Percentiles rank a stretch among this genome's conserved stretches.
phyloP scores from a whole-genome alignment of 2,329 filamentous ascomycete species.

The Ophiostoma populinum region DNA sequence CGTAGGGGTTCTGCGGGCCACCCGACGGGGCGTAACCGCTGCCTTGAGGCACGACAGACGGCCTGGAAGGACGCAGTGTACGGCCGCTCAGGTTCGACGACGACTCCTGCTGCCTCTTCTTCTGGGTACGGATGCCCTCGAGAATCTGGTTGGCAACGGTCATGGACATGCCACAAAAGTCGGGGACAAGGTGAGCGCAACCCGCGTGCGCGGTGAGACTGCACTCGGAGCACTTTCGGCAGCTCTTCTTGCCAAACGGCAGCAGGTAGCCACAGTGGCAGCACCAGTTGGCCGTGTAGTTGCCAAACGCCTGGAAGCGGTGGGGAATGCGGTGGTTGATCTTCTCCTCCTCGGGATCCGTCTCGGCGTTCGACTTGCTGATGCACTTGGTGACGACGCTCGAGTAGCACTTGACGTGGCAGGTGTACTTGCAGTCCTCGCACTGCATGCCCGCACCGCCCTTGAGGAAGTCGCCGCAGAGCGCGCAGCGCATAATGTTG shows the following conservation, averaged over 20 bases:
- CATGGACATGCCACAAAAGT: conserved; percentile 99
- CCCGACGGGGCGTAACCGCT: conserved; percentile 5
- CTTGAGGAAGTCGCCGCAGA: conserved; percentile 96
- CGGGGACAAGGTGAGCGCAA: conserved; percentile 88
- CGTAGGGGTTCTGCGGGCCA: conserved; percentile 13
- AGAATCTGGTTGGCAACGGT: conserved; percentile 87
- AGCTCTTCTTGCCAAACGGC: conserved; percentile 88
- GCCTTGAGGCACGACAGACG: conserved; percentile 14
- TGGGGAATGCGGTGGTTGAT: conserved; percentile 99
- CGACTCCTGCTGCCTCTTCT: conserved; percentile 37
- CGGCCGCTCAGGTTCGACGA: conserved; percentile 41
- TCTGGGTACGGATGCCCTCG: conserved; percentile 66
- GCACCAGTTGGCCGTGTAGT: conserved; percentile 98
- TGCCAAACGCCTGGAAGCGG: conserved; percentile 90
- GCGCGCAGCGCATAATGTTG: conserved; percentile 98
- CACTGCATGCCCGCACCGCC: conserved; percentile 99
- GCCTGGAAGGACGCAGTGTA: conserved; percentile 42
- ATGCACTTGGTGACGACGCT: conserved; percentile 99
- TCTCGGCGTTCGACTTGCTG: conserved; percentile 97
- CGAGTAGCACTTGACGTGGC: conserved; percentile 90
- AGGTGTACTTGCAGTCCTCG: conserved; percentile 98
- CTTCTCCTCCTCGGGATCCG: conserved; percentile 96
- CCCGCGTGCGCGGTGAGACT: conserved; percentile 76
- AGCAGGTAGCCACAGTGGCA: conserved; percentile 96
- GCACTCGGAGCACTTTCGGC: conserved; percentile 86